These are phyloP conservation scores for Globisporangium radiosum DNA, from an alignment of 352 stramenopile species.

Conservation along the genomic window DNA sequence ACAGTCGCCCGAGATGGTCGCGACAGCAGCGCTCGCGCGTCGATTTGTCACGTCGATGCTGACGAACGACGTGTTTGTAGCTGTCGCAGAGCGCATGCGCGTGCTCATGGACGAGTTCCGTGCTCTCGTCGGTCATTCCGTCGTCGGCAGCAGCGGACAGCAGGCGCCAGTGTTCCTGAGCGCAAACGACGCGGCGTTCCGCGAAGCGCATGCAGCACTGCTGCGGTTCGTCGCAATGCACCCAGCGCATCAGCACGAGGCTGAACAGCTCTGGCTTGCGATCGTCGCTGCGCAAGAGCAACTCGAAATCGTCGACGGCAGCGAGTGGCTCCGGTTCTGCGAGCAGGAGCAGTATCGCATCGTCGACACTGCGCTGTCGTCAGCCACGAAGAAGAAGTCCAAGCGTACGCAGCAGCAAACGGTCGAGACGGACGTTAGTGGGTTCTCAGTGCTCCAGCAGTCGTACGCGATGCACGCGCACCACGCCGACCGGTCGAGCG, in stretches of 20 bases:
- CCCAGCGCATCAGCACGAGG: slow-evolving; percentile 14
- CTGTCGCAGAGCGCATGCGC: slow-evolving; percentile 20
- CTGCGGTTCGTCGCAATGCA: slow-evolving; percentile 4
- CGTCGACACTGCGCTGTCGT: slow-evolving; percentile 35
- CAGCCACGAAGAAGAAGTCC: slow-evolving; percentile 8
- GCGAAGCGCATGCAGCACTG: slow-evolving; percentile 20
- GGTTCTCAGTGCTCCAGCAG: slow-evolving; percentile 68
- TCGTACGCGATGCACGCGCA: slow-evolving; percentile 79
- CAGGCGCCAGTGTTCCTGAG: slow-evolving; percentile 37
- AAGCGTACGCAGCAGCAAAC: slow-evolving; percentile 10
- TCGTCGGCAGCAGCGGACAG: not conserved
- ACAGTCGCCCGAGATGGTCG: slow-evolving; percentile 3
- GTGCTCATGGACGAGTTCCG: slow-evolving; percentile 20
- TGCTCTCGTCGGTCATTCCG: slow-evolving; percentile 1
- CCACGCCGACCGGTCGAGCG: slow-evolving; percentile 58
- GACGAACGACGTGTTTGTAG: slow-evolving; percentile 34
- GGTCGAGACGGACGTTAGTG: slow-evolving; percentile 23
- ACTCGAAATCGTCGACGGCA: slow-evolving; percentile 47
- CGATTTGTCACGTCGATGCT: slow-evolving; percentile 53
- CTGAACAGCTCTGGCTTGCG: slow-evolving; percentile 30
- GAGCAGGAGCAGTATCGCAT: slow-evolving; percentile 57
- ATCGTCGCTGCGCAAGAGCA: slow-evolving; percentile 32
- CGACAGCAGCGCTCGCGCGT: slow-evolving; percentile 23
- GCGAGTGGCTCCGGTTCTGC: slow-evolving; percentile 66
- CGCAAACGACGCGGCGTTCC: slow-evolving; percentile 43